Evolutionary conservation across 495 filamentous ascomycete species (phyloP).

Genomic region (Daldinia loculata): DNA sequence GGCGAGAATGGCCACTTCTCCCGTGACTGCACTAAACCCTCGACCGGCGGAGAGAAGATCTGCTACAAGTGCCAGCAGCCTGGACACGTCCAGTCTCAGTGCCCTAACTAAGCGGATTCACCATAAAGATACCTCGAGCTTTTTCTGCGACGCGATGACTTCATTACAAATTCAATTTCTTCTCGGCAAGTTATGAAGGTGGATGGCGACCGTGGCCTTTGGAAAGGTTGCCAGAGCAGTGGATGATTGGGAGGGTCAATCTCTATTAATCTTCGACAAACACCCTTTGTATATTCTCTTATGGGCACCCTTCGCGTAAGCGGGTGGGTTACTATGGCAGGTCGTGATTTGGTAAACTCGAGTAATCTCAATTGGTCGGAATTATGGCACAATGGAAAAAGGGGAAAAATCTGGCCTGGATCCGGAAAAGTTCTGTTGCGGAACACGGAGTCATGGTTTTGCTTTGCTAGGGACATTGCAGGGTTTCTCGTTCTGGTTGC

Average conservation of each 20-base stretch:
- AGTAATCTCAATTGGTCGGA: conserved; percentile 33
- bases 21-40: conserved; percentile 93
- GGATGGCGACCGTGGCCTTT: conserved; percentile 29
- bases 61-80: conserved; percentile 99
- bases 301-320: conserved; percentile 15
- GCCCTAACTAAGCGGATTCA: conserved; percentile 67
- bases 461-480: conserved; percentile 35
- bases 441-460: conserved; percentile 39
- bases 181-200: conserved; percentile 32
- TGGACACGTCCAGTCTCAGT: conserved; percentile 92
- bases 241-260: conserved; percentile 36
- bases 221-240: conserved; percentile 38
- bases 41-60: conserved; percentile 81
- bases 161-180: conserved; percentile 8
- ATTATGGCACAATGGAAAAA: conserved; percentile 22
- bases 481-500: conserved; percentile 20
- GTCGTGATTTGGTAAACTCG: conserved; percentile 33
- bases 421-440: conserved; percentile 27
- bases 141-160: conserved; percentile 48
- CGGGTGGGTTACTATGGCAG: conserved; percentile 19
- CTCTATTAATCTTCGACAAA: conserved; percentile 34
- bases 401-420: conserved; percentile 24
- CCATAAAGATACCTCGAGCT: conserved; percentile 17
- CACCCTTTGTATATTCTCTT: conserved; percentile 41
- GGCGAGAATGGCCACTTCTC: conserved; percentile 94